Evolutionary conservation across 768 basidiomycete genomes (phyloP).

Genomic region (Mycena polygramma): DNA sequence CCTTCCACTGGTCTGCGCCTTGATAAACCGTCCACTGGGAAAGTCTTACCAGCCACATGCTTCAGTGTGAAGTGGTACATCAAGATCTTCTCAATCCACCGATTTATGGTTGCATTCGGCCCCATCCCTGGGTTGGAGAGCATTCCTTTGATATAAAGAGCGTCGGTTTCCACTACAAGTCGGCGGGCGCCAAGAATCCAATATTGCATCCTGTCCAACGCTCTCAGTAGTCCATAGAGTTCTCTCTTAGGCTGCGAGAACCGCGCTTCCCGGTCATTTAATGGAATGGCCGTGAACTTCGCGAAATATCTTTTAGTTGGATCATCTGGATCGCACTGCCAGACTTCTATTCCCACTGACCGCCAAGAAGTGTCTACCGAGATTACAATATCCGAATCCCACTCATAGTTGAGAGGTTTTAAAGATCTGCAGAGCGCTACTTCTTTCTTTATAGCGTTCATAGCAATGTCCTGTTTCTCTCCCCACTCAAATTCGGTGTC

Average conservation of each 20-base stretch:
- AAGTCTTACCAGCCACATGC: background rate
- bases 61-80: background rate
- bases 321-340: conserved; percentile 45
- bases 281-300: conserved; percentile 52
- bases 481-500: conserved; percentile 41
- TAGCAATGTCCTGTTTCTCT: background rate
- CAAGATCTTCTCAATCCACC: conserved; percentile 35
- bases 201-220: conserved; percentile 33
- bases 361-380: conserved; percentile 53
- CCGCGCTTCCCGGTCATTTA: conserved; percentile 49
- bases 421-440: conserved; percentile 41
- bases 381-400: conserved; percentile 44
- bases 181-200: conserved; percentile 42
- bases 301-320: conserved; percentile 42
- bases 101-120: conserved; percentile 37
- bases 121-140: conserved; percentile 26
- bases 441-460: background rate
- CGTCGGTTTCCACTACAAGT: conserved; percentile 31
- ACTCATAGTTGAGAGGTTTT: conserved; percentile 49
- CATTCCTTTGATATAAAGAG: conserved; percentile 38
- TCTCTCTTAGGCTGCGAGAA: conserved; percentile 58
- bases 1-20: conserved; percentile 28
- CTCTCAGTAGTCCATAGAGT: conserved; percentile 50
- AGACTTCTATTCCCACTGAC: conserved; percentile 52
- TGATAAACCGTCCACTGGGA: conserved; percentile 47